Conservation (phyloP, 768 basidiomycete genomes). For the Neoboletus subvelutipes region DNA sequence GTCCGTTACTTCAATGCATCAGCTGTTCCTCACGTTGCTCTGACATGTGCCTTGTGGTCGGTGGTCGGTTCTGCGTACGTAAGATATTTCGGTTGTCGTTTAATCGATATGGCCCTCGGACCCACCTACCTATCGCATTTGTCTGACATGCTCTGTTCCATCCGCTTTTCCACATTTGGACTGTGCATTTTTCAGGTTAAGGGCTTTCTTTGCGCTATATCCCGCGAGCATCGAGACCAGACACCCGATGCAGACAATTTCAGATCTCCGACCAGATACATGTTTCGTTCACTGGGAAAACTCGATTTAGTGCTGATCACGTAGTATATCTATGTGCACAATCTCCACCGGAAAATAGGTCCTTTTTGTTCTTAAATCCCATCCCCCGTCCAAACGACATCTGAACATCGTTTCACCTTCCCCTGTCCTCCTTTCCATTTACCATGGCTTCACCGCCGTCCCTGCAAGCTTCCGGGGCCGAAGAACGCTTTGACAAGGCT, state of each 20-base stretch:
- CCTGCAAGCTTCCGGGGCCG: slow-evolving; percentile 17
- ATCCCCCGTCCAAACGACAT: slow-evolving; percentile 23
- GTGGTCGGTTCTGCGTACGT: slow-evolving; percentile 31
- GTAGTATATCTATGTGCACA: slow-evolving; percentile 42
- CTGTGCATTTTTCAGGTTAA: slow-evolving; percentile 32
- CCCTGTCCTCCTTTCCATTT: slow-evolving; percentile 19
- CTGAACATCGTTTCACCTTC: slow-evolving; percentile 24
- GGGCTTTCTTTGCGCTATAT: slow-evolving; percentile 35
- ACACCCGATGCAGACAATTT: slow-evolving; percentile 33
- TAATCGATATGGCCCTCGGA: slow-evolving; percentile 40
- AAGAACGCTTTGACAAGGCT: slow-evolving; percentile 37
- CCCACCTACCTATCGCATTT: slow-evolving; percentile 36
- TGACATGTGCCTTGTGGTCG: slow-evolving; percentile 36
- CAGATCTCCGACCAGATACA: slow-evolving; percentile 40
- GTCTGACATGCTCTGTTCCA: slow-evolving; percentile 30
- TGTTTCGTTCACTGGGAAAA: slow-evolving; percentile 37
- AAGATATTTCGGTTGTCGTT: slow-evolving; percentile 36
- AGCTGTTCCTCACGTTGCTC: slow-evolving; percentile 29
- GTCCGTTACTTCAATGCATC: slow-evolving; percentile 29
- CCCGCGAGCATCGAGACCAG: slow-evolving; percentile 39
- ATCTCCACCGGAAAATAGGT: slow-evolving; percentile 34
- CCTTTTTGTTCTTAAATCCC: slow-evolving; percentile 32
- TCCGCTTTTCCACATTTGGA: slow-evolving; percentile 35
- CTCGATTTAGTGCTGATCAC: slow-evolving; percentile 39
- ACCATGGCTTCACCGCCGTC: slow-evolving; percentile 29